phyloP scores from a whole-genome alignment of 805 yeast species.

The Kodamaea sagamina region DNA sequence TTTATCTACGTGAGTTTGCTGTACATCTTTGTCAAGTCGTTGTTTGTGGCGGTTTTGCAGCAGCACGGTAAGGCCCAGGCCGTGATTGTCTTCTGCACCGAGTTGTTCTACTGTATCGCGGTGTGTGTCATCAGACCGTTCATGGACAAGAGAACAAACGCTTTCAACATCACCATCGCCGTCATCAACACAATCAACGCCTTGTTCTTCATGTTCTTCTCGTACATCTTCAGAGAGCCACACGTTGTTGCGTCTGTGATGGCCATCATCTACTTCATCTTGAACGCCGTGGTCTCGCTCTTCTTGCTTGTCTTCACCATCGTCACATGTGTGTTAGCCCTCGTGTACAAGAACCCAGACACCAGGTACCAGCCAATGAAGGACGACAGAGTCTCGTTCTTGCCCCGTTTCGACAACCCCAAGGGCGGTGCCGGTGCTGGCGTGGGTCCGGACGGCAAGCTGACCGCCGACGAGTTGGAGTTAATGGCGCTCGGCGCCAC shows the following conservation, averaged over 20 bases:
- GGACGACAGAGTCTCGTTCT: constrained; percentile 95
- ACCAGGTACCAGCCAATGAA: constrained; percentile 93
- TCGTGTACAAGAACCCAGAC: constrained; percentile 90
- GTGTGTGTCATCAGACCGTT: constrained; percentile 79
- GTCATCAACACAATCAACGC: constrained; percentile 80
- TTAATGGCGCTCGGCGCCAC: constrained; percentile 73
- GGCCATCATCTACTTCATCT: constrained; percentile 84
- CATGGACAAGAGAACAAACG: constrained; percentile 92
- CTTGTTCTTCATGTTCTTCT: constrained; percentile 84
- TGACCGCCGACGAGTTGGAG: constrained; percentile 53
- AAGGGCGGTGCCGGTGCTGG: constrained; percentile 18
- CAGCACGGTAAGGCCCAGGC: constrained; percentile 79
- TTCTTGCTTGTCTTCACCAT: constrained; percentile 82
- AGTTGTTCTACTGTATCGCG: constrained; percentile 64
- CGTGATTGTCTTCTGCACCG: constrained; percentile 71
- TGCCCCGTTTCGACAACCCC: constrained; percentile 58
- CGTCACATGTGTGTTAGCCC: constrained; percentile 81
- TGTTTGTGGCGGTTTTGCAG: constrained; percentile 87
- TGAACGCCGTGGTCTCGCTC: constrained; percentile 87
- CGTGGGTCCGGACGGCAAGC: constrained; percentile 3
- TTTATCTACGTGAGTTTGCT: constrained; percentile 67
- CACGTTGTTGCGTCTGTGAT: constrained; percentile 87
- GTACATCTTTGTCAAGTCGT: constrained; percentile 71
- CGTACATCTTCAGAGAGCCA: constrained; percentile 80
- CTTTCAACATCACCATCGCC: constrained; percentile 85